A percentile compares a stretch with the other conserved stretches of the same genome.
These are phyloP conservation scores for Mrakia gelida DNA, from an alignment of 768 basidiomycete genomes.

Conservation along the genomic window DNA sequence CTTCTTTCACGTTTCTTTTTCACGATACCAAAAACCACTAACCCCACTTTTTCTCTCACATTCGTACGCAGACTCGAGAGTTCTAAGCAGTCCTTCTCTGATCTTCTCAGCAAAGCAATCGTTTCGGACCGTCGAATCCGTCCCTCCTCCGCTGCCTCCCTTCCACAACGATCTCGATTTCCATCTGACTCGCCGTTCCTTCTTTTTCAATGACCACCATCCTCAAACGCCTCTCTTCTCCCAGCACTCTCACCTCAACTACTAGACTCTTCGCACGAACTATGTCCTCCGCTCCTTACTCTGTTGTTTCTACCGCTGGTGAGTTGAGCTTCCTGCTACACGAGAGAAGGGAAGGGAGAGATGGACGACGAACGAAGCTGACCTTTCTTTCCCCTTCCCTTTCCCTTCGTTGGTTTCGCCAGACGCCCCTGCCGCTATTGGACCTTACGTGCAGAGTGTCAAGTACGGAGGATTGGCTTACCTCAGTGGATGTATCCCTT, in stretches of 20 bases:
- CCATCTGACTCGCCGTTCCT: background rate
- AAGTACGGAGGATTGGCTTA: conserved; percentile 80
- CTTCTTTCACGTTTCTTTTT: too few relatives aligned
- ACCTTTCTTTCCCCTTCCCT: background rate
- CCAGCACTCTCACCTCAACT: background rate
- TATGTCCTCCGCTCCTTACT: conserved; percentile 23
- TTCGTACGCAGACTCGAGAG: too few relatives aligned
- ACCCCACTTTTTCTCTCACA: too few relatives aligned
- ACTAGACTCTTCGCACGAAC: background rate
- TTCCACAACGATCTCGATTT: background rate
- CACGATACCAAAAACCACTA: too few relatives aligned
- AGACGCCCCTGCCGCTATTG: conserved; percentile 47
- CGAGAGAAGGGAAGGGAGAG: too few relatives aligned
- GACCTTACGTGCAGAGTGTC: conserved; percentile 81
- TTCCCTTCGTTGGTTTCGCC: background rate
- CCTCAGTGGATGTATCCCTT: conserved; percentile 80
- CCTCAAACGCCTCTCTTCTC: conserved; percentile 1
- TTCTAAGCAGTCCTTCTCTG: too few relatives aligned
- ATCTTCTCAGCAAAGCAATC: too few relatives aligned
- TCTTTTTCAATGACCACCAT: background rate
- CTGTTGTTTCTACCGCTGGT: conserved; percentile 28
- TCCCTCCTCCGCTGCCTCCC: too few relatives aligned
- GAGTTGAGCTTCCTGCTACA: background rate
- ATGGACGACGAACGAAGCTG: background rate
- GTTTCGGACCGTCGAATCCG: too few relatives aligned